These are phyloP conservation scores for Backusella tuberculispora DNA, from an alignment of 192 early-diverging fungal species.

Conservation along the genomic window DNA sequence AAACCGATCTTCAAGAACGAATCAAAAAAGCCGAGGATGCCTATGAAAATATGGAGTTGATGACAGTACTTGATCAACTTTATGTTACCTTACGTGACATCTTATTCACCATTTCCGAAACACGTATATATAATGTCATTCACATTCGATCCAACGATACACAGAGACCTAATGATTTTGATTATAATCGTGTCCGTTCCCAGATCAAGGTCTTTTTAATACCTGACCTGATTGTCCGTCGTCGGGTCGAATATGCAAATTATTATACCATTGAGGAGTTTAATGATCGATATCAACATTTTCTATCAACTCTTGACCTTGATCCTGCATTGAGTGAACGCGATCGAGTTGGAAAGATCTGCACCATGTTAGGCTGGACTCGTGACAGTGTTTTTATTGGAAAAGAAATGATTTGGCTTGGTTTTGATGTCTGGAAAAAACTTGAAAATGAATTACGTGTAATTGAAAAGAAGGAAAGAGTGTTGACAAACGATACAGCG, in stretches of 20 bases:
- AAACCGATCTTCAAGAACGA: conserved; percentile 22
- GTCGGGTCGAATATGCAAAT: conserved; percentile 74
- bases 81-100: conserved; percentile 79
- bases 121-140: conserved; percentile 80
- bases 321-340: conserved; percentile 26
- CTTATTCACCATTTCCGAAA: conserved; percentile 74
- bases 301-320: conserved; percentile 25
- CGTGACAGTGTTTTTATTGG: conserved; percentile 58
- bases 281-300: conserved; percentile 61
- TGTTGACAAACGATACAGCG: conserved; percentile 37
- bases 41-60: conserved; percentile 47
- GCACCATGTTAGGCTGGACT: conserved; percentile 49
- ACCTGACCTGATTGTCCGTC: conserved; percentile 70
- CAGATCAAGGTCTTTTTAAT: conserved; percentile 75
- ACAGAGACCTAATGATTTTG: conserved; percentile 53
- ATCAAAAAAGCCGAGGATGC: conserved; percentile 33
- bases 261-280: conserved; percentile 74
- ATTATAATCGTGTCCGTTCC: conserved; percentile 62
- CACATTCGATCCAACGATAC: conserved; percentile 77
- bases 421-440: conserved; percentile 66
- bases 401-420: conserved; percentile 61
- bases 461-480: conserved; percentile 62
- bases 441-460: conserved; percentile 63
- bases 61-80: conserved; percentile 60
- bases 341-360: conserved; percentile 45